Conservation (phyloP, 1,139 yeast species). For the Pichia sp. region DNA sequence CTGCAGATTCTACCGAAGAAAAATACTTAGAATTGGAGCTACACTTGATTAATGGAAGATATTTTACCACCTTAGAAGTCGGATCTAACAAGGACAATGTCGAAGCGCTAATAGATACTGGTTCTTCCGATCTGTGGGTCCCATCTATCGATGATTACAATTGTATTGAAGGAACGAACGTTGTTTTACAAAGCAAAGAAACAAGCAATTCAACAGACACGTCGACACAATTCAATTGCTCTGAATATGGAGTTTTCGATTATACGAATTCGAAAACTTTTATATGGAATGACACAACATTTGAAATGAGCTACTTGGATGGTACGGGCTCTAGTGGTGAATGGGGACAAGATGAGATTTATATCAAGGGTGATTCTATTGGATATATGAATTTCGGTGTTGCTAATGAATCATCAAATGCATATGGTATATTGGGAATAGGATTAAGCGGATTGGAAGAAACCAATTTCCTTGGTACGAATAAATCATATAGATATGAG, state of each 20-base stretch:
- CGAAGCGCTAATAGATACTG: constrained; percentile 60
- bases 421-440: constrained; percentile 60
- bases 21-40: background rate
- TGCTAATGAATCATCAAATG: constrained; percentile 50
- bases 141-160: constrained; percentile 28
- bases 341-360: constrained; percentile 60
- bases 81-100: constrained; percentile 57
- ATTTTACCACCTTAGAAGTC: constrained; percentile 41
- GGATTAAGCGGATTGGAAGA: constrained; percentile 54
- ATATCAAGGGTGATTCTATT: constrained; percentile 42
- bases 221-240: constrained; percentile 32
- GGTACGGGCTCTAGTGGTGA: constrained; percentile 55
- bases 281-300: constrained; percentile 43
- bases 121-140: constrained; percentile 73
- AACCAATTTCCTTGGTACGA: constrained; percentile 22
- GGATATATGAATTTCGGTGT: constrained; percentile 52
- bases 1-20: too few relatives aligned
- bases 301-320: constrained; percentile 61
- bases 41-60: background rate
- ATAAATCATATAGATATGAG: constrained; percentile 37
- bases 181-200: too few relatives aligned
- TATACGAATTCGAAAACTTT: constrained; percentile 44
- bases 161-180: too few relatives aligned
- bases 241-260: constrained; percentile 49
- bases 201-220: background rate